A percentile compares a stretch with the other conserved stretches of the same genome.
These are phyloP conservation scores for Penicillium parvum DNA, from an alignment of 495 filamentous ascomycete species.

Conservation along the genomic window DNA sequence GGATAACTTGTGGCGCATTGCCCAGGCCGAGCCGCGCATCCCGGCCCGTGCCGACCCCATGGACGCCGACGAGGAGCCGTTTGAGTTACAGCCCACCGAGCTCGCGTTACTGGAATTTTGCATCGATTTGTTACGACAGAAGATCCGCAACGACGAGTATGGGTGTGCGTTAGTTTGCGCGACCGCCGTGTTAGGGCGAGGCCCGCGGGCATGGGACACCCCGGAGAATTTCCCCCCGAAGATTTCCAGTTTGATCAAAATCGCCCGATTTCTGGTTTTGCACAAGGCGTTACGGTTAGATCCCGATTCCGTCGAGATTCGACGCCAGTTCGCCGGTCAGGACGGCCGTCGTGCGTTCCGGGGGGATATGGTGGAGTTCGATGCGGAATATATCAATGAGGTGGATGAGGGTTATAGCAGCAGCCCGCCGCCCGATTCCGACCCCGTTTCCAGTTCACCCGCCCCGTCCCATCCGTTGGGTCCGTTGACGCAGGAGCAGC, in stretches of 20 bases:
- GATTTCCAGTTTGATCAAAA: constrained; percentile 1
- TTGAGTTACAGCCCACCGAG: background rate
- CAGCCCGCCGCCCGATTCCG: background rate
- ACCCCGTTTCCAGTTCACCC: too few relatives aligned
- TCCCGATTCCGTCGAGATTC: background rate
- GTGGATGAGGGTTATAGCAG: background rate
- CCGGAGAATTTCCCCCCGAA: background rate
- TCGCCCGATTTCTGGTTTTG: constrained; percentile 7
- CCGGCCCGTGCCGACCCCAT: background rate
- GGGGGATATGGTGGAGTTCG: too few relatives aligned
- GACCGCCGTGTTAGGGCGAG: background rate
- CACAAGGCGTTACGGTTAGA: constrained; percentile 8
- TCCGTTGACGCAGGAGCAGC: too few relatives aligned
- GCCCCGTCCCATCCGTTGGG: too few relatives aligned
- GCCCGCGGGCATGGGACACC: background rate
- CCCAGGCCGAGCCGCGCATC: background rate
- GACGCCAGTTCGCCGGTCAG: too few relatives aligned
- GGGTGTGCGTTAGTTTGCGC: constrained; percentile 9
- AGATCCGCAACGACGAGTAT: background rate
- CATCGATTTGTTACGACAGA: constrained; percentile 14
- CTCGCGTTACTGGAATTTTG: constrained; percentile 10
- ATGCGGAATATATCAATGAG: background rate
- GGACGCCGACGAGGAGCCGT: background rate
- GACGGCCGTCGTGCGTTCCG: too few relatives aligned
- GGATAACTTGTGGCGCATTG: background rate